Conservation (phyloP, 2,329 filamentous ascomycete species). For the Biscogniauxia mediterranea region DNA sequence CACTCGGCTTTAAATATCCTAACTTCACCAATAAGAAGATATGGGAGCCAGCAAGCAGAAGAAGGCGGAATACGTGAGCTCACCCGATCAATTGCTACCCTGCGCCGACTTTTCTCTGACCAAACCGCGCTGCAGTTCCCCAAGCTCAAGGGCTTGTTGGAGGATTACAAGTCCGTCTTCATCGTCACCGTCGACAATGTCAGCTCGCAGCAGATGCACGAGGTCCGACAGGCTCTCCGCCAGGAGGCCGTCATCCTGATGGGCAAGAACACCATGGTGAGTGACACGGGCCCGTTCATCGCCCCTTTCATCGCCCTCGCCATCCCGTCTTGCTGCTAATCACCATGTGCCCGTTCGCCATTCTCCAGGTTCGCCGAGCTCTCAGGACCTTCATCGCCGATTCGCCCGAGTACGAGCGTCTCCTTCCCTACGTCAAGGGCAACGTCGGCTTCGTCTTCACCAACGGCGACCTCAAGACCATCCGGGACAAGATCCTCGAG, state of each 20-base stretch:
- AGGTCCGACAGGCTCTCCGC: conserved; percentile 92
- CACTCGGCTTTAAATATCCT: conserved; percentile 92
- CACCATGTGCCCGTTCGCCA: conserved; percentile 1
- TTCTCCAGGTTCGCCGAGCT: conserved; percentile 79
- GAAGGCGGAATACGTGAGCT: conserved; percentile 65
- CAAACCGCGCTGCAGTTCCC: conserved; percentile 75
- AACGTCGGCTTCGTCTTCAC: conserved; percentile 99
- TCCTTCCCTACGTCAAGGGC: conserved; percentile 92
- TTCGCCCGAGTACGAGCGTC: conserved; percentile 95
- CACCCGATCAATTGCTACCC: neutral
- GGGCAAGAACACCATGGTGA: conserved; percentile 99
- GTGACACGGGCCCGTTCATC: conserved; percentile 22
- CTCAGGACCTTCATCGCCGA: conserved; percentile 91
- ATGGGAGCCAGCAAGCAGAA: conserved; percentile 96
- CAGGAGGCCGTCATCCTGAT: conserved; percentile 93
- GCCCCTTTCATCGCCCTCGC: neutral
- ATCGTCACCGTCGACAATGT: conserved; percentile 99
- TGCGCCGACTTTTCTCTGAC: conserved; percentile 4
- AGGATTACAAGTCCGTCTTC: conserved; percentile 97
- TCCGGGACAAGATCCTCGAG: conserved; percentile 89
- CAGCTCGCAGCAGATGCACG: conserved; percentile 99
- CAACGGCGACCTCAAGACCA: conserved; percentile 88
- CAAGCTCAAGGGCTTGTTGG: conserved; percentile 96
- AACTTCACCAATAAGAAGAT: conserved; percentile 92
- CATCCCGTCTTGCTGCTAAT: conserved; percentile 3